Evolutionary conservation across 73 alveolate species (phyloP), one percentile per base, ranked within the genome.

Genomic region (Paramecium octaurelia): DNA sequence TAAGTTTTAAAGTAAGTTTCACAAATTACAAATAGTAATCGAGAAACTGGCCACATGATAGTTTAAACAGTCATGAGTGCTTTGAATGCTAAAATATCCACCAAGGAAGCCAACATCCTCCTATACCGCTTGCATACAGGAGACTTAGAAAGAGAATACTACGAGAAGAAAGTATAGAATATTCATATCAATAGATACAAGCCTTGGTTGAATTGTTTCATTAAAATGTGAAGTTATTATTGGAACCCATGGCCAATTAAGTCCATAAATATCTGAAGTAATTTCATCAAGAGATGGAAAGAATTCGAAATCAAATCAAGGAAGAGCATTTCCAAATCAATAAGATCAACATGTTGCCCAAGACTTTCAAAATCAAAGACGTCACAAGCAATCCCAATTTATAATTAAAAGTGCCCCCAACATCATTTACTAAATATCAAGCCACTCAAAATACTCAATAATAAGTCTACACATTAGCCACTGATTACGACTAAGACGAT

Each of bases 241-340:
- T 80, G 20, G 91, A 80, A 24, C 91, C 91, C 5, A 31, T 80
- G 70, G 54, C 70, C 14, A 44, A 6, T 8, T 3, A 80, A 27
- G 91, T 80, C 3, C 27, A 42, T 27, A 80, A 46, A 80, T 80
- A 43, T 46, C 12, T 80, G 5, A 80, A 80, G 9, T 44, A 80
- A 46, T 80, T 80, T 80, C 57, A 80, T 80, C 16, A 44, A 43
- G 91, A 80, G 23, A 80, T 80, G 91, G 91, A 80, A 24, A 80
- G 57, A 80, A 43, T 80, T 6, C 20, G 57, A 44, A n/a, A 43
- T 20, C 23, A 14, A 80, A 43, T 80, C 9, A 80, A 35, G 23
- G 91, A 80, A 24, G 91, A 80, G 48, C 91, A 80, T 48, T 80
- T 80, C 18, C 29, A 80, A 44, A 80, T 80, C 8, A 80, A 80